Percentiles rank a stretch among this genome's conserved stretches.
Conservation (phyloP, 2,329 filamentous ascomycete species). For the Teratosphaeria viscida region DNA sequence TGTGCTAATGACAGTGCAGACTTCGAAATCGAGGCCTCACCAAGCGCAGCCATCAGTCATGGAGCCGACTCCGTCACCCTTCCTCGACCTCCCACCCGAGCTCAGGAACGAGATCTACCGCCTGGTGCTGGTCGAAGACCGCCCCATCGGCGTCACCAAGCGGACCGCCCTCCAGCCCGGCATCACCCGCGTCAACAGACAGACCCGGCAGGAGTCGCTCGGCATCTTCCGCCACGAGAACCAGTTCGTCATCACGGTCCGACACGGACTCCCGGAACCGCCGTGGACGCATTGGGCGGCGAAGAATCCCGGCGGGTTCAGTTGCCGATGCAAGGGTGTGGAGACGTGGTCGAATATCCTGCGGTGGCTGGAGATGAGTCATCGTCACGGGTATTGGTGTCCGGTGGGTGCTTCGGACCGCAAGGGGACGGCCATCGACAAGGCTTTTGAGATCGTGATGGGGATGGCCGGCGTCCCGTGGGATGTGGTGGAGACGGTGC, state of each 20-base stretch:
- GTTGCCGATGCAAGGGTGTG: background rate
- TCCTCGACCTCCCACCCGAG: slow-evolving; percentile 32
- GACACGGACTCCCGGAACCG: background rate
- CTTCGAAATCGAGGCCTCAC: background rate
- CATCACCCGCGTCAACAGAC: background rate
- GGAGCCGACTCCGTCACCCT: slow-evolving; percentile 3
- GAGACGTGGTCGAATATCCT: background rate
- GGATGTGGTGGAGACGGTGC: background rate
- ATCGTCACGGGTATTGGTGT: background rate
- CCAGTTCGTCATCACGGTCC: background rate
- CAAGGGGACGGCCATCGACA: background rate
- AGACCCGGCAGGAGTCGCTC: background rate
- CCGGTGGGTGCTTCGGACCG: too few relatives aligned
- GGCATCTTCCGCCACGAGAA: background rate
- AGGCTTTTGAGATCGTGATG: background rate
- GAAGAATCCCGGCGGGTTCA: background rate
- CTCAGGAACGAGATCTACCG: slow-evolving; percentile 41
- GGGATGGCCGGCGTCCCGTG: background rate
- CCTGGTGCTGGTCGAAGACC: slow-evolving; percentile 28
- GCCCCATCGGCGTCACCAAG: slow-evolving; percentile 26
- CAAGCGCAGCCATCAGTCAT: background rate
- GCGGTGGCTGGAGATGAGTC: background rate
- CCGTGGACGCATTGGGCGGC: background rate
- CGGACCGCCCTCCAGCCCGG: background rate
- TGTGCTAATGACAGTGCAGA: background rate